Evolutionary conservation across 108 stramenopile species (phyloP).

Genomic region (Pseudonitzschia pungens): DNA sequence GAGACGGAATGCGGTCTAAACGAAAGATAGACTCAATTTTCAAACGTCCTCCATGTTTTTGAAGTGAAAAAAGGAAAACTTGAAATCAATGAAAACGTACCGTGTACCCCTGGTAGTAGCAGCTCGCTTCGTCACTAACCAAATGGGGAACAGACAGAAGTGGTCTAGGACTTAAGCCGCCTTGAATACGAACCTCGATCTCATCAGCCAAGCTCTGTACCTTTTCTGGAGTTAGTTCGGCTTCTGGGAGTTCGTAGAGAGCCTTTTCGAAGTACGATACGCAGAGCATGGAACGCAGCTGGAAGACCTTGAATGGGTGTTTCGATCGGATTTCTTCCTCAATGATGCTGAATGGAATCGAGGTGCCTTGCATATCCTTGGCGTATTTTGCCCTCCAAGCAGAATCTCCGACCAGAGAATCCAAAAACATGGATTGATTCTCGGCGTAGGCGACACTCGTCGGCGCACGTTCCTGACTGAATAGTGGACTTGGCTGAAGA

Average conservation of each 20-base stretch:
- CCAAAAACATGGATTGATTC: conserved; percentile 71
- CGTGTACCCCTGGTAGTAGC: conserved; percentile 32
- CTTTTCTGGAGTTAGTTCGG: conserved; percentile 54
- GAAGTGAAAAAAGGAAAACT: not conserved
- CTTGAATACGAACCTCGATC: conserved; percentile 63
- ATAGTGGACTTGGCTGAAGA: conserved; percentile 55
- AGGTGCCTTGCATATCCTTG: conserved; percentile 39
- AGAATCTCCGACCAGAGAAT: conserved; percentile 65
- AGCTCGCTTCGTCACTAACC: conserved; percentile 64
- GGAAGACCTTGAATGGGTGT: conserved; percentile 64
- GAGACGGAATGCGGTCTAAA: not conserved
- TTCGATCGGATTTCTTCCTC: conserved; percentile 65
- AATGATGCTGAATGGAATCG: conserved; percentile 62
- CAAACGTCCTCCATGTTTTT: too few relatives aligned
- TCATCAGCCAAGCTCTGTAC: conserved; percentile 60
- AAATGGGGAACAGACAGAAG: conserved; percentile 67
- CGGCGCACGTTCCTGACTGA: conserved; percentile 71
- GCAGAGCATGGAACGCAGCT: conserved; percentile 58
- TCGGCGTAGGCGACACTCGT: conserved; percentile 75
- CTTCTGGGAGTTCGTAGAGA: conserved; percentile 67
- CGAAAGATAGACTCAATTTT: not conserved
- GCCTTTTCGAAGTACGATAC: conserved; percentile 79
- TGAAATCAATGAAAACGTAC: not conserved
- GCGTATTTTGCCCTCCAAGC: conserved; percentile 77
- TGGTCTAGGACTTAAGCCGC: conserved; percentile 63